Evolutionary conservation across 2,329 filamentous ascomycete genomes (phyloP).

Genomic region (Colletotrichum gigasporum): DNA sequence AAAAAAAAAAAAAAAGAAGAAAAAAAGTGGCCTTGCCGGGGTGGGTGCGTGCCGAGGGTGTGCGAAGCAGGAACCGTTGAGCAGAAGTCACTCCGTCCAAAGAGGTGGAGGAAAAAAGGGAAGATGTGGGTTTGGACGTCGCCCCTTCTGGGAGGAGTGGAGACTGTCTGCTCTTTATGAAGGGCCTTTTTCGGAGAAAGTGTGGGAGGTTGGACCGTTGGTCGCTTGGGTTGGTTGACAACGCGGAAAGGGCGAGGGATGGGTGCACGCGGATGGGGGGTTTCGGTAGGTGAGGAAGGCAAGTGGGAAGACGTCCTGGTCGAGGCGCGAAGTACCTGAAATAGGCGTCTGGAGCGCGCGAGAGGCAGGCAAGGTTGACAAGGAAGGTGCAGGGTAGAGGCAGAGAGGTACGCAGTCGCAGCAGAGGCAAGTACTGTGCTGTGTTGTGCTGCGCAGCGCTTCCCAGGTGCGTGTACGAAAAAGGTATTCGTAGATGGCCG

Average conservation of each 20-base stretch:
- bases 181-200: conserved; percentile 32
- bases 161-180: conserved; percentile 27
- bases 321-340: not conserved
- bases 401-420: not conserved
- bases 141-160: conserved; percentile 32
- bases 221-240: conserved; percentile 21
- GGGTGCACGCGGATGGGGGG: conserved; percentile 9
- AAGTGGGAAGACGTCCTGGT: conserved; percentile 2
- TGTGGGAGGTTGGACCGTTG: conserved; percentile 31
- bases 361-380: not conserved
- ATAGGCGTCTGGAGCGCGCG: not conserved
- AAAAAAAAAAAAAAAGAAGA: conserved; percentile 24
- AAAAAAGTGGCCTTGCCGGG: conserved; percentile 28
- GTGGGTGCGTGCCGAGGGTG: conserved; percentile 30
- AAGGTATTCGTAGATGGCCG: not conserved
- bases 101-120: conserved; percentile 30
- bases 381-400: not conserved
- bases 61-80: conserved; percentile 31
- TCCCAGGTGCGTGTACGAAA: too few species aligned
- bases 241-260: not conserved
- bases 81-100: conserved; percentile 29
- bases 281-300: conserved; percentile 25
- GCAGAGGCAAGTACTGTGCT: not conserved
- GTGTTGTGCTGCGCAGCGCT: too few species aligned
- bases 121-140: conserved; percentile 32